phyloP scores from a whole-genome alignment of 31 red algal genomes.

The Asparagopsis taxiformis region DNA sequence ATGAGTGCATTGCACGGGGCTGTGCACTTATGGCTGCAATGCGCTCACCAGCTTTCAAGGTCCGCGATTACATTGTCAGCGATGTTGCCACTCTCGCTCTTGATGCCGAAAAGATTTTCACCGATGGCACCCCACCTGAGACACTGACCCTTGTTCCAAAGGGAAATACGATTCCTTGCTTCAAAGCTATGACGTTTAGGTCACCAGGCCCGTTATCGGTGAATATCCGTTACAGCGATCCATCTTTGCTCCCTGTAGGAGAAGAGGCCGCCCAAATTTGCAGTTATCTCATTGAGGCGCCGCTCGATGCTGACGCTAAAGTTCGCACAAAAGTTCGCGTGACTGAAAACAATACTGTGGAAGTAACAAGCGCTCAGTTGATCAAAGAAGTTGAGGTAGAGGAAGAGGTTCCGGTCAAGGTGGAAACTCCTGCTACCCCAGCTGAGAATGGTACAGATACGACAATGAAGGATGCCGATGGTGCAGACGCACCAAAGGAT shows the following conservation, averaged over 20 bases:
- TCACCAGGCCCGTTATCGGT: conserved; percentile 71
- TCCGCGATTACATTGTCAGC: conserved; percentile 80
- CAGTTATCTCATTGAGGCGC: conserved; percentile 50
- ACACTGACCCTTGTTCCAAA: conserved; percentile 50
- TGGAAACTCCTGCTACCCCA: conserved; percentile 15
- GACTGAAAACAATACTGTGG: conserved; percentile 73
- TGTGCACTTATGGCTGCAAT: conserved; percentile 95
- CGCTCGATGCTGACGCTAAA: conserved; percentile 55
- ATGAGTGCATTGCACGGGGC: conserved; percentile 91
- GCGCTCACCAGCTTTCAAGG: conserved; percentile 84
- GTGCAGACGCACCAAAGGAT: conserved; percentile 2
- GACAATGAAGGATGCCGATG: conserved; percentile 4
- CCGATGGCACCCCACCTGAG: conserved; percentile 42
- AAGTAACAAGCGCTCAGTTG: conserved; percentile 67
- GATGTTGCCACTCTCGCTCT: conserved; percentile 78
- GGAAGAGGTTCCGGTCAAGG: conserved; percentile 58
- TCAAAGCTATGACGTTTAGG: conserved; percentile 78
- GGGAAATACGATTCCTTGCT: conserved; percentile 56
- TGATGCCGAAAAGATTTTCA: conserved; percentile 73
- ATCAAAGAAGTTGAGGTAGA: conserved; percentile 82
- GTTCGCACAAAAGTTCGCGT: conserved; percentile 75
- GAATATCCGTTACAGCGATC: conserved; percentile 53
- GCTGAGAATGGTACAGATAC: conserved; percentile 17
- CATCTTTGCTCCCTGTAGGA: conserved; percentile 16
- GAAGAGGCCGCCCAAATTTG: conserved; percentile 41